Base-by-base conservation (phyloP, 1,284 basidiomycete species). In the Ustilago shanxiensis region DNA sequence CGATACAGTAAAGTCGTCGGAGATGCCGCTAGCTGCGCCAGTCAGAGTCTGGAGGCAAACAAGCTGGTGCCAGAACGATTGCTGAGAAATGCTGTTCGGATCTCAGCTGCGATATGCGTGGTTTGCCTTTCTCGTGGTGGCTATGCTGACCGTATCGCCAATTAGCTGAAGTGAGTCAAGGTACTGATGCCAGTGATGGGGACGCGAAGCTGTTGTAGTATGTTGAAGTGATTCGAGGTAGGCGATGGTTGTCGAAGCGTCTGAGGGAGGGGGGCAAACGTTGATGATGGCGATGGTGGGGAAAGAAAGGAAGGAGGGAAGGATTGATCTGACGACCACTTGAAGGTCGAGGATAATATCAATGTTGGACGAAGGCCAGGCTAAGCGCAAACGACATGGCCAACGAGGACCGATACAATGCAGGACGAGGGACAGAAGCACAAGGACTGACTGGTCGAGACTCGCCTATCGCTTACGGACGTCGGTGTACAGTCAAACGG, bases 271-370 rank as follows among this genome's bases (percentile, higher is more conserved):
- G n/a, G 41, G 41, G 41, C 41, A 44, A 14, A 44, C 7, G 41
- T 3, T 20, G n/a, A 44, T 20, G 51, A n/a, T 31, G 51, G 14
- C 14, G 51, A 52, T 52, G 51, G 29, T 20, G 18, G 57, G 11
- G 57, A 16, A 11, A 44, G 41, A 1, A 44, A 44, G 41, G 3
- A 44, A 44, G 20, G 31, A 53, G 28, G 35, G 22, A 41, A 22
- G 20, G 13, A 24, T 10, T 1, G 50, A 16, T 7, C 33, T n/a
- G 47, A 14, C 5, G 26, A 10, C 14, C 9, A 24, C 28, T 49
- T n/a, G n/a, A 39, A 24, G 37, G 16, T 28, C 16, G 47, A 26
- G 33, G 51, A 26, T 53, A 62, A 62, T 62, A 62, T 55, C 60
- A 55, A 53, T 47, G n/a, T n/a, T 18, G 29, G 33, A 44, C 9